Evolutionary conservation across 176 grass and related monocot species (phyloP), one percentile per base, ranked within the genome.

Genomic region (Oryza officinalis): DNA sequence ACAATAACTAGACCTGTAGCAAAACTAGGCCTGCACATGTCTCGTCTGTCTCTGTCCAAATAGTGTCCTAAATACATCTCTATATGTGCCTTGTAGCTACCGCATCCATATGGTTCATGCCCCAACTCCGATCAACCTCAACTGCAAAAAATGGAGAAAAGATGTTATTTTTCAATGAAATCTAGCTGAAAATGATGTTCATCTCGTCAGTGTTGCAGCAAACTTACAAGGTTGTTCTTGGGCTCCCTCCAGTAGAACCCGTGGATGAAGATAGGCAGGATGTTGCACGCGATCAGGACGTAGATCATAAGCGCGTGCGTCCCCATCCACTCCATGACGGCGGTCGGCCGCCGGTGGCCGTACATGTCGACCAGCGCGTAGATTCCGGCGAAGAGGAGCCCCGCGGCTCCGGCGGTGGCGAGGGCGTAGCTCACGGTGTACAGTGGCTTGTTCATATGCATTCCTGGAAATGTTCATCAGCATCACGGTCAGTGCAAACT

Each of bases 191-290:
- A 35, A 57, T 7, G 5, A 20, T 28, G 3, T 30, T 22, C 10
- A 43, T 44, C 13, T 43, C 14, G 20, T 79, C 30, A 61, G 8
- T 61, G 20, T 22, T 44, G 8, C 25, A 37, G 40, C 40, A 30
- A 77, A 60, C 89, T 92, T 79, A 98, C 96, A 35, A 94, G 64
- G 89, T 98, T 98, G 86, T 98, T 93, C 52, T 87, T 89, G 49
- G 96, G 93, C 40, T 93, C 83, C 40, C 85, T 69, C 93, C 87
- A 98, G 74, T 98, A 98, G 85, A 98, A 96, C 3, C 93, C 96
- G 68, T 98, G 96, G 77, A 98, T 93, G 82, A 92, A 90, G 63
- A 94, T 83, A 40, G 94, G 93, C 27, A 91, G 72, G 63, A 98
- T 85, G 89, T 98, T 98, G 86, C 93, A 98, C 9, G 89, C 93